Evolutionary conservation across 352 stramenopile species (phyloP).

Genomic region (Globisporangium megalacanthum): DNA sequence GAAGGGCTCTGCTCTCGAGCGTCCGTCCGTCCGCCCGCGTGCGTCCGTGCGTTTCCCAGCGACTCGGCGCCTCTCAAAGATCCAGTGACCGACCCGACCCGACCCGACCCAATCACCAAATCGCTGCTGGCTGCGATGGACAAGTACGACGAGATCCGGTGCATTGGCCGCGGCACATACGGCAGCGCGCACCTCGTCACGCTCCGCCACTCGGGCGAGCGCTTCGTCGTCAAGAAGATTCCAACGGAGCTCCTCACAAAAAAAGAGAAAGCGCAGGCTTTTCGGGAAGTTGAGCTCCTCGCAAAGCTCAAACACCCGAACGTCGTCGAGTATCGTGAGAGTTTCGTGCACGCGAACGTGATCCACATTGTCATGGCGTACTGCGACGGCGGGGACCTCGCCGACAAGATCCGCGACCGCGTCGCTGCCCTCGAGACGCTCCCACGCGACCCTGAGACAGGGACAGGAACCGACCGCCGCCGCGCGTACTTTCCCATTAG

Average conservation of each 20-base stretch:
- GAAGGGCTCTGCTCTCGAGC: too few species aligned
- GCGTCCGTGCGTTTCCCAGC: too few species aligned
- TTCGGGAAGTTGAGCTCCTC: conserved; percentile 87
- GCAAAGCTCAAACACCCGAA: conserved; percentile 90
- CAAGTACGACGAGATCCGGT: conserved; percentile 71
- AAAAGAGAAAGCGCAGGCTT: conserved; percentile 74
- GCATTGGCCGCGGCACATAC: conserved; percentile 75
- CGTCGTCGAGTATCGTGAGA: conserved; percentile 94
- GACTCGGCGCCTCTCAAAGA: too few species aligned
- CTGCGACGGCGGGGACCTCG: conserved; percentile 89
- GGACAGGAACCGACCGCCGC: neutral
- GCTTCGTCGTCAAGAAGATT: conserved; percentile 84
- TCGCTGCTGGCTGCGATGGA: conserved; percentile 32
- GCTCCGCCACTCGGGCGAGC: conserved; percentile 28
- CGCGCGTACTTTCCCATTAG: conserved; percentile 49
- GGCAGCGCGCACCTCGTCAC: conserved; percentile 66
- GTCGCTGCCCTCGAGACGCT: conserved; percentile 25
- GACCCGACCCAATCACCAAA: too few species aligned
- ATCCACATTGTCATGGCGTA: conserved; percentile 96
- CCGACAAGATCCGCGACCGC: conserved; percentile 53
- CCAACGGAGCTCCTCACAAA: conserved; percentile 75
- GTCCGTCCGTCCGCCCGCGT: too few species aligned
- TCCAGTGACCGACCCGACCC: too few species aligned
- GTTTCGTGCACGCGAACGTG: conserved; percentile 69
- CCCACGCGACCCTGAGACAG: neutral